phyloP scores from a whole-genome alignment of 768 basidiomycete species.

The Leccinellum luteum region DNA sequence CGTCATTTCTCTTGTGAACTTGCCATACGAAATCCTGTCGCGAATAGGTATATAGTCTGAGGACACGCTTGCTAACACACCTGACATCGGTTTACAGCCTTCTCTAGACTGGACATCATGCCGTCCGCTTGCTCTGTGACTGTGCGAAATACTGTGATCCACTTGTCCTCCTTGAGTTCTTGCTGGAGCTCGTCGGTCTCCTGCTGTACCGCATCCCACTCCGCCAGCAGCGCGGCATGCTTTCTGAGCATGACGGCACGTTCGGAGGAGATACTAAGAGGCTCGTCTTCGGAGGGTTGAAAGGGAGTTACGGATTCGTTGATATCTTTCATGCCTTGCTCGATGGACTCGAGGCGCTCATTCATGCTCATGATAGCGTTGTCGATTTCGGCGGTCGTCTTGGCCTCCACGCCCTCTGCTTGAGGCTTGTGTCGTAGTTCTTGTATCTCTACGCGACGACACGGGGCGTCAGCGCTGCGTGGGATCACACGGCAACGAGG shows the following conservation, averaged over 20 bases:
- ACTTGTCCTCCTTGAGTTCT: conserved; percentile 96
- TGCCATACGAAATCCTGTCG: conserved; percentile 82
- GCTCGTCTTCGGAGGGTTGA: conserved; percentile 46
- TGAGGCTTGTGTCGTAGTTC: conserved; percentile 89
- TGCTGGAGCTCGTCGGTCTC: conserved; percentile 81
- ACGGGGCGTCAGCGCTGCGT: conserved; percentile 14
- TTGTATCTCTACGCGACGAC: conserved; percentile 79
- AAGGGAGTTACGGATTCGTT: conserved; percentile 65
- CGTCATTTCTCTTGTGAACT: conserved; percentile 60
- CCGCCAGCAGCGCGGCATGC: conserved; percentile 64
- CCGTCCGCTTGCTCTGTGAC: conserved; percentile 94
- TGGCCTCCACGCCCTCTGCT: conserved; percentile 47
- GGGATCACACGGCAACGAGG: conserved; percentile 1
- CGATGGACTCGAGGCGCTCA: conserved; percentile 71
- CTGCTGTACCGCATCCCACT: conserved; percentile 81
- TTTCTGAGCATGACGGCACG: conserved; percentile 59
- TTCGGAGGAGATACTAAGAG: conserved; percentile 42
- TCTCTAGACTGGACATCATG: conserved; percentile 96
- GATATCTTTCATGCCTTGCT: conserved; percentile 68
- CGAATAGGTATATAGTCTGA: neutral
- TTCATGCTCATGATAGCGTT: conserved; percentile 77
- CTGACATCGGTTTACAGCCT: conserved; percentile 87
- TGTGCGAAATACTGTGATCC: conserved; percentile 92
- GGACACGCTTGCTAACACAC: conserved; percentile 41
- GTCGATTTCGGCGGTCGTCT: conserved; percentile 72